phyloP scores from a whole-genome alignment of 305 asterid species.

The Solanum hybrid region DNA sequence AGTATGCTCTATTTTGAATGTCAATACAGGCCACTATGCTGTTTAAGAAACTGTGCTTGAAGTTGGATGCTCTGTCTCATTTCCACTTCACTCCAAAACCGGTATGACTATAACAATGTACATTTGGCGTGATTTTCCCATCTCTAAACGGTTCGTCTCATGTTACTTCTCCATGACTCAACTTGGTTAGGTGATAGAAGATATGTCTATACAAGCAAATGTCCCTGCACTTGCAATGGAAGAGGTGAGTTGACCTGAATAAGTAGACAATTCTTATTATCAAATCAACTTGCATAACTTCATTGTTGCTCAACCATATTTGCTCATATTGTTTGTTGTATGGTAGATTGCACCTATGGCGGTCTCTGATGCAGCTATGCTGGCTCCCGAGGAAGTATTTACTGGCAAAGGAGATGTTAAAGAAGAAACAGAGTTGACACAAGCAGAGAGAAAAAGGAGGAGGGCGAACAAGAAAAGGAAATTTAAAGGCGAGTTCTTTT shows the following conservation, averaged over 20 bases:
- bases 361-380: conserved; percentile 95
- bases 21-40: conserved; percentile 49
- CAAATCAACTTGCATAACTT: background rate
- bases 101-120: conserved; percentile 29
- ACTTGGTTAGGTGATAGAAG: conserved; percentile 65
- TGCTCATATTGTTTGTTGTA: background rate
- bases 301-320: background rate
- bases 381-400: conserved; percentile 98
- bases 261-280: background rate
- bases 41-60: conserved; percentile 79
- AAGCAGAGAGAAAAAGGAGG: conserved; percentile 77
- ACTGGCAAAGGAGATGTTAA: conserved; percentile 80
- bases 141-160: background rate
- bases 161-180: conserved; percentile 2
- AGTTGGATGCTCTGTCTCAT: conserved; percentile 93
- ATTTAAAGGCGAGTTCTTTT: conserved; percentile 47
- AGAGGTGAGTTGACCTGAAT: conserved; percentile 50
- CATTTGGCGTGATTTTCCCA: background rate
- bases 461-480: conserved; percentile 84
- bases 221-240: conserved; percentile 96
- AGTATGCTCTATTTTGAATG: background rate
- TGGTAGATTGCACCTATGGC: conserved; percentile 83
- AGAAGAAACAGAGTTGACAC: conserved; percentile 80
- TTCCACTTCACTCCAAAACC: conserved; percentile 98
- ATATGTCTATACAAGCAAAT: conserved; percentile 85